phyloP scores from a whole-genome alignment of 2,329 filamentous ascomycete species.

The Phyllosticta paracitricarpa region DNA sequence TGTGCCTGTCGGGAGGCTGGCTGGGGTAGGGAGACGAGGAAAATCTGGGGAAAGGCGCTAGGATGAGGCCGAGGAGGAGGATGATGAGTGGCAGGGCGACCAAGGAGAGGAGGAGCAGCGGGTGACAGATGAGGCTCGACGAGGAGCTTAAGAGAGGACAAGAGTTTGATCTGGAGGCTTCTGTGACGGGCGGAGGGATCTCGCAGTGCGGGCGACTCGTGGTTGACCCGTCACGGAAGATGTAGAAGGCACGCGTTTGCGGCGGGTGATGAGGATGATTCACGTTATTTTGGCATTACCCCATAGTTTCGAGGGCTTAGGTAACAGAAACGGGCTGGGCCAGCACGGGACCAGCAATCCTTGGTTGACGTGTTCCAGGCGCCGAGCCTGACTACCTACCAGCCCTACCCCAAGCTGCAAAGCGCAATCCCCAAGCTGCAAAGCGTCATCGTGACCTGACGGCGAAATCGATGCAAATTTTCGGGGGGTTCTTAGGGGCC shows the following conservation, averaged over 20 bases:
- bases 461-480: conserved; percentile 7
- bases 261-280: neutral
- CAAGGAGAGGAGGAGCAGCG: neutral
- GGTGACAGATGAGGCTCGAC: neutral
- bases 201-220: neutral
- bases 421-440: conserved; percentile 11
- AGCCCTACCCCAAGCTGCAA: conserved; percentile 10
- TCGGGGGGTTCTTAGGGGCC: conserved; percentile 2
- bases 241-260: neutral
- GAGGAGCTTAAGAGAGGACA: neutral
- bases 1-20: neutral
- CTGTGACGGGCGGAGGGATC: neutral
- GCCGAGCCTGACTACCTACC: neutral
- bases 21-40: neutral
- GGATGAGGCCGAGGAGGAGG: neutral
- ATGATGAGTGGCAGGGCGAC: neutral
- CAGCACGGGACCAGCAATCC: neutral
- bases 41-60: conserved; percentile 1
- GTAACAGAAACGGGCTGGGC: neutral
- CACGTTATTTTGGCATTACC: neutral
- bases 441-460: conserved; percentile 11
- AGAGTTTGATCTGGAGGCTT: neutral
- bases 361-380: neutral
- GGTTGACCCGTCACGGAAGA: neutral
- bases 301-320: neutral